Evolutionary conservation across 371 early-diverging fungal species (phyloP).

Genomic region (Circinella umbellata): DNA sequence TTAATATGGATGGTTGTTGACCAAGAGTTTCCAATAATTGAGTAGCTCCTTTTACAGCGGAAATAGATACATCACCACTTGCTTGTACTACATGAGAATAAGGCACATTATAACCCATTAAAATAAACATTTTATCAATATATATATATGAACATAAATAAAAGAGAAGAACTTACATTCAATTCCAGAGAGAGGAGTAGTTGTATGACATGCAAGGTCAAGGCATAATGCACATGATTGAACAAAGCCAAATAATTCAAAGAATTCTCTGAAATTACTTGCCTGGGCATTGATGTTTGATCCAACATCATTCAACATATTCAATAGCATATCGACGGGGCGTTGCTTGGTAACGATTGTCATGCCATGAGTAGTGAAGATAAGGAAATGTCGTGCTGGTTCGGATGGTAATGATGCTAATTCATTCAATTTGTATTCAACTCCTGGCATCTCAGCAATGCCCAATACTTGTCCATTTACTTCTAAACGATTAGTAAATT

Average conservation of each 20-base stretch:
- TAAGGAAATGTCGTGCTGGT: conserved; percentile 69
- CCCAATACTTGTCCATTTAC: conserved; percentile 84
- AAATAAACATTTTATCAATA: no score
- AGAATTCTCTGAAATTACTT: conserved; percentile 56
- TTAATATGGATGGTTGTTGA: conserved; percentile 19
- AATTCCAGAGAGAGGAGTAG: conserved; percentile 6
- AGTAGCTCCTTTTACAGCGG: conserved; percentile 22
- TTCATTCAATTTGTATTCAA: conserved; percentile 57
- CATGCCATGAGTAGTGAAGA: conserved; percentile 81
- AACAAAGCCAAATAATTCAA: conserved; percentile 58
- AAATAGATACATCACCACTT: conserved; percentile 13
- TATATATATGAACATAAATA: no score
- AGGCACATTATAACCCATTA: not conserved
- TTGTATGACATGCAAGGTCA: conserved; percentile 43
- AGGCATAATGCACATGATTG: conserved; percentile 73
- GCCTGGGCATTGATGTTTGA: conserved; percentile 30
- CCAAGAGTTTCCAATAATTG: conserved; percentile 31
- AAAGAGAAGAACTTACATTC: conserved; percentile 13
- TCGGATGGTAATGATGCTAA: conserved; percentile 59
- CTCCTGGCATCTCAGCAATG: conserved; percentile 60
- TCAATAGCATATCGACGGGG: conserved; percentile 77
- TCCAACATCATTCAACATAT: conserved; percentile 38
- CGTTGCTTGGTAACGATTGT: conserved; percentile 70
- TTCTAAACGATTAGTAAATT: conserved; percentile 24
- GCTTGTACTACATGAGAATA: conserved; percentile 3